Percentiles rank a stretch among this genome's conserved stretches.
Evolutionary conservation across 2,329 filamentous ascomycete genomes (phyloP).

Genomic region (Neofusicoccum sp.): DNA sequence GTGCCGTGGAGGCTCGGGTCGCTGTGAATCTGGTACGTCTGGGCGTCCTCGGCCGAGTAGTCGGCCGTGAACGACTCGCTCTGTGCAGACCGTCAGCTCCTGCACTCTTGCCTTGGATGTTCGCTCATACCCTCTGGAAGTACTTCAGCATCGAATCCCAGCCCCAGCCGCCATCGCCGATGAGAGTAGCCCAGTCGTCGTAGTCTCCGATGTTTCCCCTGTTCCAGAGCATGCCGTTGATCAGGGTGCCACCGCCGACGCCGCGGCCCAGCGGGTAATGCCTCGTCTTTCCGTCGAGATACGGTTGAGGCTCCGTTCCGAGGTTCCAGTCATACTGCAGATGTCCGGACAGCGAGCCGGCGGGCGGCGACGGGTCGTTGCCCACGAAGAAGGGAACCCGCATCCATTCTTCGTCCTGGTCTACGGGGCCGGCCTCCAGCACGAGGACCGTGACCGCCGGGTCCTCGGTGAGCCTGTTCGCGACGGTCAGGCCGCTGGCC

Average conservation of each 20-base stretch:
- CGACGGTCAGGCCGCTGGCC: constrained; percentile 21
- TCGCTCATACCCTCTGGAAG: constrained; percentile 29
- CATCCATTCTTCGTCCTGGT: constrained; percentile 25
- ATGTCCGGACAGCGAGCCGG: constrained; percentile 29
- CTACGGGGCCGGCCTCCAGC: constrained; percentile 30
- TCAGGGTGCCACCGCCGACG: constrained; percentile 21
- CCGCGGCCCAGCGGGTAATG: constrained; percentile 18
- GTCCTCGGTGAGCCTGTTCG: constrained; percentile 31
- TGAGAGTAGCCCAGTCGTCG: constrained; percentile 20
- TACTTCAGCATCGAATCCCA: constrained; percentile 30
- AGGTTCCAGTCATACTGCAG: constrained; percentile 33
- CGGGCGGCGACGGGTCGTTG: constrained; percentile 22
- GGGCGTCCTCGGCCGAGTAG: constrained; percentile 22
- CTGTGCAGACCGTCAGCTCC: constrained; percentile 13
- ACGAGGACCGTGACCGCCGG: constrained; percentile 28
- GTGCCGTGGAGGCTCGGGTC: constrained; percentile 26
- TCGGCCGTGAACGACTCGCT: constrained; percentile 27
- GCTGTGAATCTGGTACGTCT: constrained; percentile 28
- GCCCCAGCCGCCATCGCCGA: constrained; percentile 25
- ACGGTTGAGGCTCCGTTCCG: constrained; percentile 29
- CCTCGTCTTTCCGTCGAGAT: constrained; percentile 9
- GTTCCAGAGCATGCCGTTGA: constrained; percentile 21
- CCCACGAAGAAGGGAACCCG: constrained; percentile 13
- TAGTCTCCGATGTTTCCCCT: constrained; percentile 19
- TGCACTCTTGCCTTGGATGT: not conserved